phyloP scores from a whole-genome alignment of 169 alveolate genomes.

The Pseudocohnilembus persalinus region DNA sequence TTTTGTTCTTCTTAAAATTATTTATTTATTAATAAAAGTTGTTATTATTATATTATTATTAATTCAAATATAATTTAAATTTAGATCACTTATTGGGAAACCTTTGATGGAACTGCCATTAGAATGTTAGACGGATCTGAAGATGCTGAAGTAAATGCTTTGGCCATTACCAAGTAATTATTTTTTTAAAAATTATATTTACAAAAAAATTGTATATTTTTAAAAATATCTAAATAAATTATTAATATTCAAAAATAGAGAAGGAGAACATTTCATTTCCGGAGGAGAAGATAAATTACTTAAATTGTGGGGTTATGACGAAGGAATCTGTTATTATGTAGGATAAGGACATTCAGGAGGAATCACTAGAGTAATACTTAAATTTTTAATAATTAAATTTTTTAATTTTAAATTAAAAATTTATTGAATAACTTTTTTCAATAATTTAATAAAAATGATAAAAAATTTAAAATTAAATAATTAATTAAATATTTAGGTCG shows the following conservation, averaged over 20 bases:
- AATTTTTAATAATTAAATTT: no score
- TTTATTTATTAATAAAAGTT: no score
- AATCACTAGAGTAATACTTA: conserved; percentile 69
- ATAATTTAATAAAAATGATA: neutral
- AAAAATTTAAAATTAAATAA: neutral
- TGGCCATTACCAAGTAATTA: conserved; percentile 70
- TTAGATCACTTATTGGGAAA: conserved; percentile 87
- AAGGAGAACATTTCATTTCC: conserved; percentile 77
- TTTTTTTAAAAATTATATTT: neutral
- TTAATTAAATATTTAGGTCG: conserved; percentile 36
- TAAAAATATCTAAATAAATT: neutral
- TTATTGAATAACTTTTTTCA: no score
- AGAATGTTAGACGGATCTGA: conserved; percentile 90
- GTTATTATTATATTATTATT: no score
- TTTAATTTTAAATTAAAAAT: no score
- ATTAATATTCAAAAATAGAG: conserved; percentile 21
- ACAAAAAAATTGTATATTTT: no score
- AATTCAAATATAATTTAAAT: no score
- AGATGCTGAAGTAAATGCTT: conserved; percentile 87
- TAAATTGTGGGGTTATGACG: conserved; percentile 89
- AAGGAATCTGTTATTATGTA: conserved; percentile 69
- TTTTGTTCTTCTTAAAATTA: no score
- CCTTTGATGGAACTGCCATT: conserved; percentile 89
- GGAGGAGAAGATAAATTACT: conserved; percentile 90
- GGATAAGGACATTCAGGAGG: conserved; percentile 85